Percentiles rank a stretch among this genome's conserved stretches.
Evolutionary conservation across 306 rosid genomes (phyloP).

Genomic region (Acacia crassicarpa): DNA sequence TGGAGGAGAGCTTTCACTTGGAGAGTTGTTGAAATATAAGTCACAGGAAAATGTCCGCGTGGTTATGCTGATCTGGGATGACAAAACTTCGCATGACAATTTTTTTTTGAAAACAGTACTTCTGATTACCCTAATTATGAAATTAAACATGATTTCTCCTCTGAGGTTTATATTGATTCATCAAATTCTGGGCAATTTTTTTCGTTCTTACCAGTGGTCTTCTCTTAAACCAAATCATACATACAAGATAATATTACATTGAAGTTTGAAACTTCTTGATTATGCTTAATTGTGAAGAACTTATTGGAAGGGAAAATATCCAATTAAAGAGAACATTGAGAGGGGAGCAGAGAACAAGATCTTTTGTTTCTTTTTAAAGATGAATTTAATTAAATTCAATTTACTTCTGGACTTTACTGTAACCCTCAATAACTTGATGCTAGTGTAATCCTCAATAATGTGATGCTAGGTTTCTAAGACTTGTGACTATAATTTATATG

Average conservation of each 20-base stretch:
- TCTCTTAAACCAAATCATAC: constrained; percentile 2
- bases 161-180: constrained; percentile 22
- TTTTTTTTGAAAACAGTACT: constrained; percentile 67
- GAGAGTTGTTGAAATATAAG: constrained; percentile 68
- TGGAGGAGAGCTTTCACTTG: constrained; percentile 72
- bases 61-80: constrained; percentile 71
- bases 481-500: neutral
- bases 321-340: neutral
- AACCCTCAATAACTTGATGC: neutral
- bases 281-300: constrained; percentile 16
- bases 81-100: constrained; percentile 74
- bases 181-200: constrained; percentile 3
- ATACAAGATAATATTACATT: neutral
- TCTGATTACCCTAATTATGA: constrained; percentile 19
- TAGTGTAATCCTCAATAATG: neutral
- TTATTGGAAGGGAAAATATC: neutral
- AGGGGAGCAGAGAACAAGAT: neutral
- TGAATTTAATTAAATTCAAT: constrained; percentile 10
- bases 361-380: neutral
- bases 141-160: neutral
- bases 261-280: neutral
- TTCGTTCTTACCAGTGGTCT: neutral
- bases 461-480: neutral
- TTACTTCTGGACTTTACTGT: neutral
- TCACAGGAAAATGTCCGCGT: constrained; percentile 76